Base-by-base conservation (phyloP, 805 yeast genomes). In the Candida sphagnicola region DNA sequence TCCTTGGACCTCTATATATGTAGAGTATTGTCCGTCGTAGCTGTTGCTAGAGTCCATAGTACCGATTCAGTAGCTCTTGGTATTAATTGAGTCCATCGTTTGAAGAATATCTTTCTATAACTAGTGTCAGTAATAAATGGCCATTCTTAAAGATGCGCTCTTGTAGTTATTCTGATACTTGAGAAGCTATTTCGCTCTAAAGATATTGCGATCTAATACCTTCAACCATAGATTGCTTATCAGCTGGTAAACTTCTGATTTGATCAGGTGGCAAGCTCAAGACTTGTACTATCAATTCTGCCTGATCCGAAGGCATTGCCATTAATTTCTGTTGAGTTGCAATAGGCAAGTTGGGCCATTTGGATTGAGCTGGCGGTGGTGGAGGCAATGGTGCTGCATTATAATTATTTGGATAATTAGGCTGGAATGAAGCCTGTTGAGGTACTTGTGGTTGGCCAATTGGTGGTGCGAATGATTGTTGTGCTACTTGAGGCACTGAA, bases 181-280 rank as follows among this genome's bases (percentile, higher is more conserved):
- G 24, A 6, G 24, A n/a, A n/a, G n/a, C n/a, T n/a, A n/a, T n/a
- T n/a, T n/a, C n/a, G 12, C 12, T 17, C 26, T 47, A 63, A 39
- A 75, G 49, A 52, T 80, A 80, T 50, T 80, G 84, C 10, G 72
- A 59, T 45, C 78, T 65, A 35, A 81, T 62, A 42, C 71, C 72
- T 32, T 67, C 66, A 15, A 81, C 80, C 80, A 80, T 76, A 26
- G 65, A 50, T 43, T 72, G 72, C 50, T 76, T 74, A 35, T 74
- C 78, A 10, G 67, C 67, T 2, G 80, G 80, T 40, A 77, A 60
- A 10, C 63, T 57, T 28, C 65, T 62, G 32, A 77, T 65, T 48
- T 77, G 81, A 26, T 72, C 75, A 4, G 67, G 67, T 0, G 77
- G 65, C 45, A 77, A 58, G 34, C 70, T 61, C 43, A 77, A 61